These are phyloP conservation scores for Trichoderma sp. DNA, from an alignment of 2,329 filamentous ascomycete genomes.

Conservation along the genomic window DNA sequence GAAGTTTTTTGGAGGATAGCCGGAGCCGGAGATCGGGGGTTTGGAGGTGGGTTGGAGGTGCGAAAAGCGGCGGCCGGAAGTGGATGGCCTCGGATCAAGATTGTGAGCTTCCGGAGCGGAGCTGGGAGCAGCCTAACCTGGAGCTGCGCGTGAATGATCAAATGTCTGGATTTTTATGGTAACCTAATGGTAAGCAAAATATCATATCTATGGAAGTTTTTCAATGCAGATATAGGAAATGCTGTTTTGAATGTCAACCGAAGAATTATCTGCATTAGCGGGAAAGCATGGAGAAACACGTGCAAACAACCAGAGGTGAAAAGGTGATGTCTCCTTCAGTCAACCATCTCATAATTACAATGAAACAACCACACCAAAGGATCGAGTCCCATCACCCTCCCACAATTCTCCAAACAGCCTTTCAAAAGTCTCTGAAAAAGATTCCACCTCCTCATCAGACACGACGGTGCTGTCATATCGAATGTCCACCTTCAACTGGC, in stretches of 20 bases:
- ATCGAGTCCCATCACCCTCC: neutral
- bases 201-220: too few species aligned
- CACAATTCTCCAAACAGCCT: neutral
- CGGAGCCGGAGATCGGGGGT: constrained; percentile 12
- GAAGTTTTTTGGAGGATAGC: constrained; percentile 9
- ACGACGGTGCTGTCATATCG: neutral
- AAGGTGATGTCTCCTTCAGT: neutral
- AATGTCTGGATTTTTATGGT: neutral
- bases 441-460: neutral
- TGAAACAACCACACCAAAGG: neutral
- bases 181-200: too few species aligned
- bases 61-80: neutral
- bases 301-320: too few species aligned
- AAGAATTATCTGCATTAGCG: too few species aligned
- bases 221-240: too few species aligned
- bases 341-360: neutral
- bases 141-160: neutral
- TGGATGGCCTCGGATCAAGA: constrained; percentile 9
- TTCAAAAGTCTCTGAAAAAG: neutral
- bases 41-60: neutral
- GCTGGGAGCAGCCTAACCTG: constrained; percentile 9
- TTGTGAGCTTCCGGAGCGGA: neutral
- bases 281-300: too few species aligned
- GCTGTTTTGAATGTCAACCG: too few species aligned
- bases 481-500: neutral